Evolutionary conservation across 2,329 filamentous ascomycete genomes (phyloP).

Genomic region (Talaromyces verruculosus): DNA sequence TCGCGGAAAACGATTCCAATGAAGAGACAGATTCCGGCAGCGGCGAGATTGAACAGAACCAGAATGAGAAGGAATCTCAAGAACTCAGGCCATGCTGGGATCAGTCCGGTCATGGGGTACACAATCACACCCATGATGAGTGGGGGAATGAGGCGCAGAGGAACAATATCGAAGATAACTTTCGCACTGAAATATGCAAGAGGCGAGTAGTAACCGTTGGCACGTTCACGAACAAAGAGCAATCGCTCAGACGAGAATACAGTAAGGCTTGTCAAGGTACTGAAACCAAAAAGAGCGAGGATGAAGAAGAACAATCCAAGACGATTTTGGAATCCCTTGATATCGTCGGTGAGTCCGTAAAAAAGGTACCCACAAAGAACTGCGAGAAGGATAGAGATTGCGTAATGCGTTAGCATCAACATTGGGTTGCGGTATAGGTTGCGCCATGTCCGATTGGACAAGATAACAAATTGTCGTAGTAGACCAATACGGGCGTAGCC

Average conservation of each 20-base stretch:
- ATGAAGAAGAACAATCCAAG: conserved; percentile 98
- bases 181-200: conserved; percentile 93
- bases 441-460: conserved; percentile 90
- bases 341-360: conserved; percentile 93
- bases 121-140: conserved; percentile 94
- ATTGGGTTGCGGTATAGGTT: conserved; percentile 97
- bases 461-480: conserved; percentile 77
- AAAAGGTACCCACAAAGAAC: conserved; percentile 95
- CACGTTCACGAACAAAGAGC: conserved; percentile 87
- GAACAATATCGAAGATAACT: conserved; percentile 96
- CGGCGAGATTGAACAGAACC: conserved; percentile 93
- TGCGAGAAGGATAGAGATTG: conserved; percentile 89
- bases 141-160: conserved; percentile 88
- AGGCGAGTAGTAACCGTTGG: conserved; percentile 94
- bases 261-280: conserved; percentile 86
- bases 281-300: conserved; percentile 92
- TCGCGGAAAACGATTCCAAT: conserved; percentile 96
- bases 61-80: conserved; percentile 88
- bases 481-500: conserved; percentile 82
- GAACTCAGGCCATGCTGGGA: conserved; percentile 79
- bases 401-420: conserved; percentile 97
- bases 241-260: conserved; percentile 90
- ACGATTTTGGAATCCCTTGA: conserved; percentile 95
- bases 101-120: conserved; percentile 95
- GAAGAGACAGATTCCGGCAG: conserved; percentile 89